These are phyloP conservation scores for Sporisorium iseilematis-ciliati DNA, from an alignment of 1,284 basidiomycete species.

Conservation along the genomic window DNA sequence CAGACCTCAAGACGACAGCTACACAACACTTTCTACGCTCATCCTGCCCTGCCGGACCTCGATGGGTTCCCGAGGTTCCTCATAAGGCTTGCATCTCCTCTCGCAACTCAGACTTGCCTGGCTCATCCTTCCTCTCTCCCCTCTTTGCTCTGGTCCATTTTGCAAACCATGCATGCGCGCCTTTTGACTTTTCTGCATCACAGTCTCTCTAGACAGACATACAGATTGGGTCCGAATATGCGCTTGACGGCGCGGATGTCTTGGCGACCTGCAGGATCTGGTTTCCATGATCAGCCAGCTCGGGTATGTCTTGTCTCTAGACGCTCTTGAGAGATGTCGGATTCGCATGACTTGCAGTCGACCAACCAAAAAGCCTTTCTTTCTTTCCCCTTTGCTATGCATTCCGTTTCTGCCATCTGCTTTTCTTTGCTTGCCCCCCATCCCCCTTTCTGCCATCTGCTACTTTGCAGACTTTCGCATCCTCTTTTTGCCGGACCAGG, in stretches of 20 bases:
- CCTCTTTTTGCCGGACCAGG: background rate
- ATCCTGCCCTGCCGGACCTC: background rate
- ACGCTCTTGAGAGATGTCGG: constrained; percentile 4
- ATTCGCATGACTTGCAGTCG: constrained; percentile 10
- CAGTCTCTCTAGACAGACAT: constrained; percentile 40
- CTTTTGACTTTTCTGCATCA: constrained; percentile 6
- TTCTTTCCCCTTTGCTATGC: background rate
- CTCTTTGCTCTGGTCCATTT: background rate
- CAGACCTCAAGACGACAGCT: constrained; percentile 11
- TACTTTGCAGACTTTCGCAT: background rate
- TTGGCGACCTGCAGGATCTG: background rate
- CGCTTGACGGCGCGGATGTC: background rate
- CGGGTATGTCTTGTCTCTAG: constrained; percentile 39
- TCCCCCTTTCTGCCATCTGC: background rate
- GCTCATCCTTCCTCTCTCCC: constrained; percentile 26
- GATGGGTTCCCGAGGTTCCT: background rate
- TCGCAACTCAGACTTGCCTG: constrained; percentile 25
- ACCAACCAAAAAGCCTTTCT: constrained; percentile 3
- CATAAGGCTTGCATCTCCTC: background rate
- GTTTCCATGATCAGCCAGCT: constrained; percentile 7
- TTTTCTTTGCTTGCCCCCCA: background rate
- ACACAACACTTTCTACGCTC: background rate
- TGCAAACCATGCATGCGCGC: background rate
- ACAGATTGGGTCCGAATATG: background rate
- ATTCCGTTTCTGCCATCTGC: background rate